Percentiles rank a stretch among this genome's conserved stretches.
Conservation (phyloP, 371 early-diverging fungal species). For the Gilbertella persicaria region DNA sequence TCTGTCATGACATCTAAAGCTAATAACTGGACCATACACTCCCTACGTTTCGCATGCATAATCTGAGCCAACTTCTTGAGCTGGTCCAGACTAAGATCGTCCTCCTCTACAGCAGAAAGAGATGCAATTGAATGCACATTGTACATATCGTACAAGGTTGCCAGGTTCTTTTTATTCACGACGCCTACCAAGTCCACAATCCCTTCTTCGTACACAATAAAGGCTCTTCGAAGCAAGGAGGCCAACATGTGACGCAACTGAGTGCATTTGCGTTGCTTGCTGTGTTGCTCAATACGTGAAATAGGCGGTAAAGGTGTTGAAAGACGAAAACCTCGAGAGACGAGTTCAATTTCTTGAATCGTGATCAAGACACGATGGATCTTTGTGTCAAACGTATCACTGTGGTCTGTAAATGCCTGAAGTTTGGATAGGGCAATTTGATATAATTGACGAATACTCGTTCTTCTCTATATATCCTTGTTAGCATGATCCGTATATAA, state of each 20-base stretch:
- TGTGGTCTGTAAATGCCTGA: slow-evolving; percentile 52
- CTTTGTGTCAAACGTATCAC: slow-evolving; percentile 57
- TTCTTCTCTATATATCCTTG: slow-evolving; percentile 57
- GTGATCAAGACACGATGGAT: slow-evolving; percentile 63
- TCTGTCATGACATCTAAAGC: slow-evolving; percentile 39
- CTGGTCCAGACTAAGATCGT: slow-evolving; percentile 33
- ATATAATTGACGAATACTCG: slow-evolving; percentile 53
- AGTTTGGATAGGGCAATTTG: slow-evolving; percentile 49
- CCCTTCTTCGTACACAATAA: slow-evolving; percentile 43
- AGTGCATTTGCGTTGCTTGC: slow-evolving; percentile 54
- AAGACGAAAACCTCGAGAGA: slow-evolving; percentile 70
- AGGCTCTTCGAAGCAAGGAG: slow-evolving; percentile 37
- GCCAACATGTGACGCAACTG: slow-evolving; percentile 35
- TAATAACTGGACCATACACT: slow-evolving; percentile 51
- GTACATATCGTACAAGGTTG: slow-evolving; percentile 48
- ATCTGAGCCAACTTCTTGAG: slow-evolving; percentile 39
- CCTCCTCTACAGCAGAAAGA: slow-evolving; percentile 29
- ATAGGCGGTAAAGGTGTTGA: slow-evolving; percentile 66
- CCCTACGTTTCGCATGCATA: slow-evolving; percentile 51
- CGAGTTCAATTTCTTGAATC: slow-evolving; percentile 74
- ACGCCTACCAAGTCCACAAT: slow-evolving; percentile 43
- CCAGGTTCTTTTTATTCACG: slow-evolving; percentile 32
- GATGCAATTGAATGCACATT: slow-evolving; percentile 45
- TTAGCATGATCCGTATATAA: too few relatives aligned
- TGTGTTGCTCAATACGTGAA: slow-evolving; percentile 66